Evolutionary conservation across 208 protist species (phyloP).

Genomic region (Balamuthia mandrillaris): DNA sequence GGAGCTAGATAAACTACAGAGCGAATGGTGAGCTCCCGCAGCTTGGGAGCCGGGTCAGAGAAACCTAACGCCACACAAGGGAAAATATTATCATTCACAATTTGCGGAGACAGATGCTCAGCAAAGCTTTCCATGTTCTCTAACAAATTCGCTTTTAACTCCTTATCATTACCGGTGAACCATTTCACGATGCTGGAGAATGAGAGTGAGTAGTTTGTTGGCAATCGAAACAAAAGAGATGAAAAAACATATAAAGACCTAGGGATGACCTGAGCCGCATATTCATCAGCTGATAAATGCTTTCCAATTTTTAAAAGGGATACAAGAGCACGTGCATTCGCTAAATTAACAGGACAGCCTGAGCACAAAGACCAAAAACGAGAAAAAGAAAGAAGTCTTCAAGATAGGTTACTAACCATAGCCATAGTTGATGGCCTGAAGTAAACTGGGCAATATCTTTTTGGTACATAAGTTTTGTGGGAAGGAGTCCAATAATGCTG

Average conservation of each 20-base stretch:
- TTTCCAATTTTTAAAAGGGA: constrained; percentile 63
- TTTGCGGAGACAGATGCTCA: constrained; percentile 39
- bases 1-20: constrained; percentile 59
- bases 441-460: constrained; percentile 63
- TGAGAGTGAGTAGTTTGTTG: background rate
- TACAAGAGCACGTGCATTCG: constrained; percentile 42
- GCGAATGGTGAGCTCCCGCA: constrained; percentile 63
- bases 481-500: constrained; percentile 13
- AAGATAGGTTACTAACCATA: background rate
- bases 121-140: constrained; percentile 56
- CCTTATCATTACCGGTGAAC: constrained; percentile 55
- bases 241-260: constrained; percentile 39
- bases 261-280: background rate
- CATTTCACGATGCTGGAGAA: constrained; percentile 59
- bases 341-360: background rate
- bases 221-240: constrained; percentile 8
- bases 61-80: constrained; percentile 54
- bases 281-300: constrained; percentile 55
- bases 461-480: constrained; percentile 54
- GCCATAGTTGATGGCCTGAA: constrained; percentile 63
- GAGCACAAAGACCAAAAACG: background rate
- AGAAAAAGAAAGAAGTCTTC: no score
- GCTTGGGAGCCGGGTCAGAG: constrained; percentile 29
- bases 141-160: constrained; percentile 52
- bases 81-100: constrained; percentile 67